Evolutionary conservation across 345 rosid species (phyloP).

Genomic region (Gossypium rotundifolium): DNA sequence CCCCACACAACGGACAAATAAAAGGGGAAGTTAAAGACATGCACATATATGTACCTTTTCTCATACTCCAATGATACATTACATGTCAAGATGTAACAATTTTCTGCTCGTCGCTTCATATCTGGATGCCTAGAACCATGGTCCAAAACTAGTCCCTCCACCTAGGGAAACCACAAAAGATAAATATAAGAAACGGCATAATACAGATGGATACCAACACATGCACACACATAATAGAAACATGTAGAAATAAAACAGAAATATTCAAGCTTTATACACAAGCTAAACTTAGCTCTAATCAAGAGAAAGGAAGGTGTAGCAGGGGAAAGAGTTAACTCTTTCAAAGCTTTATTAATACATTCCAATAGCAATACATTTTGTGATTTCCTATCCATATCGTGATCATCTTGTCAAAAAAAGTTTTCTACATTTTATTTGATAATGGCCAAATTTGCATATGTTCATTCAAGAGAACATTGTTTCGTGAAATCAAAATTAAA

Average conservation of each 20-base stretch:
- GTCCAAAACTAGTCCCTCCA: slow-evolving; percentile 97
- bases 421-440: not conserved
- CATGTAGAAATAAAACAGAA: not conserved
- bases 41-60: slow-evolving; percentile 54
- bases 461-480: not conserved
- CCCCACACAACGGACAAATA: not conserved
- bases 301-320: not conserved
- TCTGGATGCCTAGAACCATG: slow-evolving; percentile 63
- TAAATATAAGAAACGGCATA: not conserved
- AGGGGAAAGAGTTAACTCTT: not conserved
- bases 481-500: not conserved
- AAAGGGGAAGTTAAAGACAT: not conserved
- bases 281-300: not conserved
- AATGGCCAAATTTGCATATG: not conserved
- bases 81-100: slow-evolving; percentile 88
- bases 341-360: not conserved
- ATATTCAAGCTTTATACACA: not conserved
- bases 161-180: slow-evolving; percentile 30
- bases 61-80: slow-evolving; percentile 94
- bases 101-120: slow-evolving; percentile 64
- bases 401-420: not conserved
- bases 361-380: not conserved
- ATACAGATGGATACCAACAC: not conserved
- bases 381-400: not conserved
- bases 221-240: not conserved